Percentiles rank a stretch among this genome's conserved stretches.
These are phyloP conservation scores for Penicillium samsonianum DNA, from an alignment of 495 filamentous ascomycete species.

Conservation along the genomic window DNA sequence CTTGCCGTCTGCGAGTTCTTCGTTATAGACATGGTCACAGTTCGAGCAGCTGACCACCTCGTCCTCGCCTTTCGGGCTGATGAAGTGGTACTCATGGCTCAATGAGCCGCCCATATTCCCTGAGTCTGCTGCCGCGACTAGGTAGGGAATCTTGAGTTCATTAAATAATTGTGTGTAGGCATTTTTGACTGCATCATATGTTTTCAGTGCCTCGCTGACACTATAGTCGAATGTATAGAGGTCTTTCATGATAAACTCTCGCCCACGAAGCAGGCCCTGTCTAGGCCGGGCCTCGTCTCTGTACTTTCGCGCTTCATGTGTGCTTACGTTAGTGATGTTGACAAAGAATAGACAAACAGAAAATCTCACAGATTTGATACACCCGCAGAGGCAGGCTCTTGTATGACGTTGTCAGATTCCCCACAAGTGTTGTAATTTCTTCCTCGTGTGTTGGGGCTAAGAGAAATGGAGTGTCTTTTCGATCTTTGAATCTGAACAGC, in stretches of 20 bases:
- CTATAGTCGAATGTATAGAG: conserved; percentile 91
- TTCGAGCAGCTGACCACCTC: conserved; percentile 70
- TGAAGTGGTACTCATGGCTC: conserved; percentile 93
- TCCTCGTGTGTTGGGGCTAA: conserved; percentile 96
- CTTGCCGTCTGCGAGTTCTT: conserved; percentile 68
- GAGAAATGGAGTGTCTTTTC: conserved; percentile 72
- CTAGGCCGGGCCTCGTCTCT: conserved; percentile 87
- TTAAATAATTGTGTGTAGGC: conserved; percentile 76
- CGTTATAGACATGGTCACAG: conserved; percentile 81
- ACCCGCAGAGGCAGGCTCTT: conserved; percentile 82
- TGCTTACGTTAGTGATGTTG: conserved; percentile 13
- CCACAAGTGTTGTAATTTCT: conserved; percentile 84
- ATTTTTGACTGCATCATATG: conserved; percentile 69
- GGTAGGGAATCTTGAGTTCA: conserved; percentile 78
- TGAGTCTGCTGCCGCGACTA: conserved; percentile 86
- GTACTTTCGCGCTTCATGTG: conserved; percentile 79
- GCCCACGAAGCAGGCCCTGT: conserved; percentile 83
- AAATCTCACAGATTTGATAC: conserved; percentile 80
- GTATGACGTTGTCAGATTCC: conserved; percentile 74
- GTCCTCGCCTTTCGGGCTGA: conserved; percentile 82
- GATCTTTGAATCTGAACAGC: conserved; percentile 80
- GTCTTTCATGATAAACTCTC: conserved; percentile 98
- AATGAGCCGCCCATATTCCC: conserved; percentile 93
- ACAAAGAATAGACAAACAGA: neutral
- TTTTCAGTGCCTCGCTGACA: conserved; percentile 63